Conservation (phyloP, 352 stramenopile species). For the Paralagenidium karlingii region DNA sequence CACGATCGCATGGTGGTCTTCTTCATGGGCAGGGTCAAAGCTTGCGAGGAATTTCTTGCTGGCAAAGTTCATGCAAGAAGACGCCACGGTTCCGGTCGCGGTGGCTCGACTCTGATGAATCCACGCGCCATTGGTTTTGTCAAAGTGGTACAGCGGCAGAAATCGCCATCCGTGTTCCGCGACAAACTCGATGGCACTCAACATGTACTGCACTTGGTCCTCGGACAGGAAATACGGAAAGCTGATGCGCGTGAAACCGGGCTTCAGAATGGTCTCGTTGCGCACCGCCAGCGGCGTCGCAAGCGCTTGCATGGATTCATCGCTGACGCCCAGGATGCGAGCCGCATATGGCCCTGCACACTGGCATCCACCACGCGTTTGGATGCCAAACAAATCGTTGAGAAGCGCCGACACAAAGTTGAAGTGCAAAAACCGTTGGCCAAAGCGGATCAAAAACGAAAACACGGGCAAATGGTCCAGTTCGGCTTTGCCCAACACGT, state of each 20-base stretch:
- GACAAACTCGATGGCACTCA: constrained; percentile 89
- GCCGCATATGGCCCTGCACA: constrained; percentile 89
- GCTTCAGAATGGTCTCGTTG: constrained; percentile 87
- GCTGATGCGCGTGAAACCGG: constrained; percentile 90
- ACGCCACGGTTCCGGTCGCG: too few species aligned
- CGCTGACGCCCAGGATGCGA: constrained; percentile 65
- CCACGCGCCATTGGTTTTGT: constrained; percentile 91
- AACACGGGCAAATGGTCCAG: constrained; percentile 56
- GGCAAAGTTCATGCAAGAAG: too few species aligned
- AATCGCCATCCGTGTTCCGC: constrained; percentile 87
- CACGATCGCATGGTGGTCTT: too few species aligned
- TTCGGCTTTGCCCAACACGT: constrained; percentile 2
- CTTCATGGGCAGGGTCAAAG: too few species aligned
- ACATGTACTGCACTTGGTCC: constrained; percentile 88
- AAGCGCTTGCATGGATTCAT: constrained; percentile 42
- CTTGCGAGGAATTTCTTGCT: too few species aligned
- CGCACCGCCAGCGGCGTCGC: constrained; percentile 74
- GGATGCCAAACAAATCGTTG: constrained; percentile 92
- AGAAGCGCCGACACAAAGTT: constrained; percentile 90
- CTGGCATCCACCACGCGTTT: constrained; percentile 85
- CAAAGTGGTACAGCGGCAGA: constrained; percentile 90
- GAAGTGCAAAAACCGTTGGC: constrained; percentile 80
- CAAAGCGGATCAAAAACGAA: constrained; percentile 79
- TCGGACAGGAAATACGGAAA: constrained; percentile 79
- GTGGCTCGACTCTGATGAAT: constrained; percentile 77